These are phyloP conservation scores for Ceratobasidium sp. DNA, from an alignment of 1,284 basidiomycete genomes.

Conservation along the genomic window DNA sequence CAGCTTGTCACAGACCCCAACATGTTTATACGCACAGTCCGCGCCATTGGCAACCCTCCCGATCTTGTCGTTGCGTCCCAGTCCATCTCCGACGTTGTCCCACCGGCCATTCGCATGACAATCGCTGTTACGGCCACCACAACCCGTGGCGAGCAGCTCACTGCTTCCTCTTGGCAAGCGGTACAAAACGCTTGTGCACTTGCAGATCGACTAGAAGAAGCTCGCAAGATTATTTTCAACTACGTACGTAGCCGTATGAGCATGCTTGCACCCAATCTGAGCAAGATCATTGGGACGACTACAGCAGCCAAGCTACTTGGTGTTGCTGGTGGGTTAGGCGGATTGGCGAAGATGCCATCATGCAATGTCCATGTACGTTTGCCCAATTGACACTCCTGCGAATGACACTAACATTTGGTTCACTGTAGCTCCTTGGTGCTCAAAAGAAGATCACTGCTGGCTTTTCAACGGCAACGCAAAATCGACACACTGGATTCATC, in stretches of 20 bases:
- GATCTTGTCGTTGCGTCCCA: constrained; percentile 75
- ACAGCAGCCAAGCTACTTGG: constrained; percentile 98
- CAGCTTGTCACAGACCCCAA: constrained; percentile 91
- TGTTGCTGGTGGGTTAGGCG: constrained; percentile 92
- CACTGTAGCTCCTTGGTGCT: constrained; percentile 84
- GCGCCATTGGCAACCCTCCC: constrained; percentile 85
- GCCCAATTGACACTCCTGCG: not conserved
- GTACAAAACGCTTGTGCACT: constrained; percentile 89
- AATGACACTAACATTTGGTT: not conserved
- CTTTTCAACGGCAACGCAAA: constrained; percentile 79
- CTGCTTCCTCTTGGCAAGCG: constrained; percentile 78
- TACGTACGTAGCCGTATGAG: constrained; percentile 99
- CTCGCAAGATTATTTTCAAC: constrained; percentile 93
- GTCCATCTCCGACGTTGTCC: constrained; percentile 83
- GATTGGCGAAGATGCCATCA: constrained; percentile 92
- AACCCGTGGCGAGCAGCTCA: constrained; percentile 80
- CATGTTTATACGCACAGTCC: constrained; percentile 93
- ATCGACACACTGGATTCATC: constrained; percentile 96
- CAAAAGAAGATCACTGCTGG: constrained; percentile 90
- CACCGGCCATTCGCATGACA: constrained; percentile 94
- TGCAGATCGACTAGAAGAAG: constrained; percentile 86
- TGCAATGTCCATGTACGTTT: constrained; percentile 90
- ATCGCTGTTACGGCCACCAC: constrained; percentile 96
- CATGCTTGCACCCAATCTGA: constrained; percentile 96
- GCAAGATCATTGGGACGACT: constrained; percentile 96